Base-by-base conservation (phyloP, 768 basidiomycete species). In the Pleurotus sapidus region DNA sequence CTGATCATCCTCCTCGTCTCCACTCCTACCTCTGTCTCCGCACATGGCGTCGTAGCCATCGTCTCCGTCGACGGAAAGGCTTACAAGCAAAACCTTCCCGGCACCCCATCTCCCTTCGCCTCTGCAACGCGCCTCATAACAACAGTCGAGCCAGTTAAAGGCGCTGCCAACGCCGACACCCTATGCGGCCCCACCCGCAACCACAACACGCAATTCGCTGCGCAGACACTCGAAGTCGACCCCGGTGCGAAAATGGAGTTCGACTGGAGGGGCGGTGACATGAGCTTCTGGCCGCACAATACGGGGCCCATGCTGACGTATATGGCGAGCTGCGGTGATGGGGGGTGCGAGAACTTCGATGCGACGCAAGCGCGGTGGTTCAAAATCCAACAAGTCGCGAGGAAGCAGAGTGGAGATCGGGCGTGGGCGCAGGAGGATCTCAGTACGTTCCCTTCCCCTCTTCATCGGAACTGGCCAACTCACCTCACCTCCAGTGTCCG, bases 261-360 rank as follows among this genome's bases (percentile, higher is more conserved):
- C 62, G 68, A 76, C 59, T 90, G 88, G 88, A 67, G 61, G 15
- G 83, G 74, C 46, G 82, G 51, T 12, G 51, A 54, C 24, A 24
- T 40, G 43, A 39, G 42, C n/a, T 46, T 46, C 40, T 82, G 79
- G 83, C 75, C 75, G 0, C 82, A 89, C 62, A 72, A 87, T 56
- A 83, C 73, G 12, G 89, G 88, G 2, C 89, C 88, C 4, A 73
- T 89, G 73, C 72, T 91, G 72, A 89, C 87, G 30, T 92, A 92
- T 66, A 78, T 92, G 80, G 79, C 88, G 2, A 71, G 74, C 23
- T 92, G 90, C 64, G 82, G 81, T 0, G 69, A 70, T 37, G 74
- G 76, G 0, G 69, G 81, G 2, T 90, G 89, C 70, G 77, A 78
- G 64, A 69, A 84, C 63, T 88, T 85, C 69, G 74, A 88, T 62